A percentile compares a stretch with the other conserved stretches of the same genome.
These are phyloP conservation scores for Gaeumannomyces tritici DNA, from an alignment of 2,329 filamentous ascomycete genomes.

Conservation along the genomic window DNA sequence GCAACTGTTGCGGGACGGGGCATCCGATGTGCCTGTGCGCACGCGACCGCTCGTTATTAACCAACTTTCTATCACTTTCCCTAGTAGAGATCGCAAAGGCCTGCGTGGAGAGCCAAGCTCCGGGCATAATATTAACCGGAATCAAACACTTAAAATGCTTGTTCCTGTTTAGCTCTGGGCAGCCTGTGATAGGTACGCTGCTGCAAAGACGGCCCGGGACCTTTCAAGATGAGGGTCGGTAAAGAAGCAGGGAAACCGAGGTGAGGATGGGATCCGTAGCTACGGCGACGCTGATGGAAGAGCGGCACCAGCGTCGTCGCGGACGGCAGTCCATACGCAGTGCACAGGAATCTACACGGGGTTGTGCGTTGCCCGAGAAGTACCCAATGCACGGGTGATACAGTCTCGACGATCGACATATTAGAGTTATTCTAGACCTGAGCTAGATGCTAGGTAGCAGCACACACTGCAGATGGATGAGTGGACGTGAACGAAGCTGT, in stretches of 20 bases:
- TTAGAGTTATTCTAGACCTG: not conserved
- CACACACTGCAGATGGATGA: not conserved
- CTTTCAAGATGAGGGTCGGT: not conserved
- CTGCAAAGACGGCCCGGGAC: no score
- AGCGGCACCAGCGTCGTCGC: no score
- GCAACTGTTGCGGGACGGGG: not conserved
- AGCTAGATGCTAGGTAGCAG: not conserved
- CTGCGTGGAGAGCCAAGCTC: no score
- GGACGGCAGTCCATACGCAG: no score
- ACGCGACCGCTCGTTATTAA: not conserved
- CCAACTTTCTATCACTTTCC: not conserved
- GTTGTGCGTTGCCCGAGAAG: no score
- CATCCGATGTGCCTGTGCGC: not conserved
- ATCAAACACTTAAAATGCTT: no score
- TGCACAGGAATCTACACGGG: no score
- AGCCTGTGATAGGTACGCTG: no score
- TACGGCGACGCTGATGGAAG: not conserved
- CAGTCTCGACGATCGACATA: no score
- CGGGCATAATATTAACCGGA: no score
- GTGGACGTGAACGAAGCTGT: not conserved
- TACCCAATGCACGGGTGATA: no score
- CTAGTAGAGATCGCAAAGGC: not conserved
- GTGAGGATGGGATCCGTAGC: not conserved
- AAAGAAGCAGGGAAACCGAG: not conserved
- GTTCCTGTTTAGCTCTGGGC: no score